A percentile compares a stretch with the other conserved stretches of the same genome.
phyloP scores from a whole-genome alignment of 208 protist genomes.

The Acanthamoeba lenticulata region DNA sequence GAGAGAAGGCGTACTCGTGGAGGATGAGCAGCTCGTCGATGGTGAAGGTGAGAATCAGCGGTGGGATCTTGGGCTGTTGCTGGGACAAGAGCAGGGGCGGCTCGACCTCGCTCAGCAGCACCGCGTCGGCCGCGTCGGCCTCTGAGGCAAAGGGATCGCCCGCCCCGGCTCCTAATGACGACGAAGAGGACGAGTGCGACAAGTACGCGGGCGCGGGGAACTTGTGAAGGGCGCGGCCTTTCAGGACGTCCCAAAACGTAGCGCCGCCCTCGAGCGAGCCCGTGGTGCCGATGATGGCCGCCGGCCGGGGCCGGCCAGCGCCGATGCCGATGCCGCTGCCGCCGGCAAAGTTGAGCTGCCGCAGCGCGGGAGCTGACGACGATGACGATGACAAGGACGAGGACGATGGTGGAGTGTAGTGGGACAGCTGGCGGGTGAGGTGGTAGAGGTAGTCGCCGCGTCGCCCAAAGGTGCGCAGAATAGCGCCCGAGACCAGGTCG shows the following conservation, averaged over 20 bases:
- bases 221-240: not conserved
- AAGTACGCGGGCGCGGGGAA: not conserved
- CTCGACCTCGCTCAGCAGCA: not conserved
- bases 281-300: not conserved
- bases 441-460: not conserved
- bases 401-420: not conserved
- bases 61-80: not conserved
- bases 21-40: constrained; percentile 3
- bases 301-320: not conserved
- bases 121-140: not conserved
- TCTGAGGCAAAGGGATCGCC: no score
- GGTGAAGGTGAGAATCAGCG: not conserved
- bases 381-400: not conserved
- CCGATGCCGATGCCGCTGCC: not conserved
- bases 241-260: not conserved
- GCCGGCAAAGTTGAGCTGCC: not conserved
- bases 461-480: not conserved
- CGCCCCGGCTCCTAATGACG: no score
- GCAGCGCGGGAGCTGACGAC: not conserved
- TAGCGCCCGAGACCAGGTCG: not conserved
- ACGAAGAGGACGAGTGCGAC: no score
- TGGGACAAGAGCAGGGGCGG: no score
- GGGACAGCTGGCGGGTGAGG: not conserved
- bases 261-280: not conserved
- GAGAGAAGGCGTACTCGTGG: not conserved